Evolutionary conservation across 2,329 filamentous ascomycete genomes (phyloP), one percentile per base, ranked within the genome.

Genomic region (Ophiostoma populinum): DNA sequence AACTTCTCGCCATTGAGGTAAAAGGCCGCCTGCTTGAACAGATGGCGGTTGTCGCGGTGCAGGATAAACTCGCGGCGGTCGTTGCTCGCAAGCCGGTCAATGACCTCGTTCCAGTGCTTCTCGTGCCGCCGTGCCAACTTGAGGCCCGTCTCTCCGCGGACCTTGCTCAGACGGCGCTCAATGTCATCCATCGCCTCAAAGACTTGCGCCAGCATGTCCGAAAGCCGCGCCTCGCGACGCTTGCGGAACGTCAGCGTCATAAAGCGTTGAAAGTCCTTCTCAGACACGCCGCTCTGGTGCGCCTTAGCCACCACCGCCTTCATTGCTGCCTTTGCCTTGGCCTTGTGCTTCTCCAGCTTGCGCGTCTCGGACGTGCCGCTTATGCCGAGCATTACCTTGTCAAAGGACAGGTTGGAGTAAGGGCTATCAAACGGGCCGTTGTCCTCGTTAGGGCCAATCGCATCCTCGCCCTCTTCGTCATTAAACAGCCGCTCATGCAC

Each of bases 11-110:
- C n/a, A n/a, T n/a, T n/a, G n/a, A n/a, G n/a, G n/a, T n/a, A 30
- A 8, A 10, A 4, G 6, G 28, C 10, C 7, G 59, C 45, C 51
- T 64, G 58, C 33, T 55, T 50, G 46, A 65, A 59, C 12, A 65
- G 43, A 42, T 68, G 65, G 29, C 62, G 50, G 47, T 74, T 70
- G 45, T 80, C 73, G 20, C 59, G 56, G 32, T 55, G 46, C 20
- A 55, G 49, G 15, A 43, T 8, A 3, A 42, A 36, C 3, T 42
- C 42, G 5, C 44, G 29, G 10, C 35, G 34, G 36, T 43, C 47
- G 31, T 29, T 29, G 22, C 11, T 8, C 0, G 33, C 33, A 17
- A 45, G n/a, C 2, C 35, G 41, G 1, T 42, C 36, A 2, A 44
- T 18, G 5, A 24, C 12, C 5, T 3, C 24, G 24, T 42, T 43